Evolutionary conservation across 2,329 filamentous ascomycete species (phyloP).

Genomic region (Ascocoryne sarcoides): DNA sequence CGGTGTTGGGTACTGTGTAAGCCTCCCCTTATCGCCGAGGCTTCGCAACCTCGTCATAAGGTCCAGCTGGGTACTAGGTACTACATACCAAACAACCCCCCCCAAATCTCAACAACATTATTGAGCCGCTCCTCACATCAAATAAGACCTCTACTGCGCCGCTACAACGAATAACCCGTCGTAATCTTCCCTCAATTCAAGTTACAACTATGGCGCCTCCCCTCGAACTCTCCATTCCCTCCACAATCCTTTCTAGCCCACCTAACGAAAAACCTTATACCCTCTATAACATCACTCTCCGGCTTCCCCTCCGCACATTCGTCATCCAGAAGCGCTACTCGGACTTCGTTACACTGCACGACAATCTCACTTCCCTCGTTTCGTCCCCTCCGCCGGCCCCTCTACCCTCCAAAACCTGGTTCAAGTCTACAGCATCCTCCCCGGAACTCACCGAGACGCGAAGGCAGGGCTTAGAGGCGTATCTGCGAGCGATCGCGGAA

Average conservation of each 20-base stretch:
- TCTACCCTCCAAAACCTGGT: constrained; percentile 68
- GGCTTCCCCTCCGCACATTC: constrained; percentile 66
- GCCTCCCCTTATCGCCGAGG: constrained; percentile 4
- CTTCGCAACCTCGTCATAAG: constrained; percentile 9
- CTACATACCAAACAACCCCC: background rate
- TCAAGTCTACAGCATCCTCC: constrained; percentile 62
- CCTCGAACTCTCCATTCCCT: constrained; percentile 44
- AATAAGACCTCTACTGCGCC: no score
- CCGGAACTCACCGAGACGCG: constrained; percentile 62
- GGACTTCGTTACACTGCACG: constrained; percentile 63
- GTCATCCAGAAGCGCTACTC: constrained; percentile 76
- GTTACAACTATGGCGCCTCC: constrained; percentile 47
- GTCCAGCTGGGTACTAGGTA: no score
- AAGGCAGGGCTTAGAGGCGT: constrained; percentile 59
- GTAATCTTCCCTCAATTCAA: background rate
- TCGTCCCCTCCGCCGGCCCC: constrained; percentile 56
- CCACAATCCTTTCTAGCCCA: constrained; percentile 5
- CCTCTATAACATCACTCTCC: constrained; percentile 69
- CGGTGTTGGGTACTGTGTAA: no score
- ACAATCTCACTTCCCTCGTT: constrained; percentile 48
- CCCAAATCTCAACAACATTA: no score
- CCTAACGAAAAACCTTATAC: constrained; percentile 52
- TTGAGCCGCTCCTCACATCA: no score
- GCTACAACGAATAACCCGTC: no score
- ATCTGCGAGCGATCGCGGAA: constrained; percentile 63